phyloP scores from a whole-genome alignment of 495 filamentous ascomycete genomes.

The Aspergillus funiculosus region DNA sequence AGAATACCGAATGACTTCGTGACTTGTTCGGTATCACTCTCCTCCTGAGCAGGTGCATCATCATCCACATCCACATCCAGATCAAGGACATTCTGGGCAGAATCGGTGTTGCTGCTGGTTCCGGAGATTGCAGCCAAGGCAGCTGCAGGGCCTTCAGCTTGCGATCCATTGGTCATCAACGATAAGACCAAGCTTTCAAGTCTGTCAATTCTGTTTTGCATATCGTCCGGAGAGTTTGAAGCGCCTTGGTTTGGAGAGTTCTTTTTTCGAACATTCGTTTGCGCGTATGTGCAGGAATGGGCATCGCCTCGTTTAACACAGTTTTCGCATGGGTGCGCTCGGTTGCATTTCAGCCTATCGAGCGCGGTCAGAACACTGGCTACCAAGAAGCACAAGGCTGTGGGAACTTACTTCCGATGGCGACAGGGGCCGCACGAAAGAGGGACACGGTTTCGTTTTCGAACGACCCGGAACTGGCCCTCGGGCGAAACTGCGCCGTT shows the following conservation, averaged over 20 bases:
- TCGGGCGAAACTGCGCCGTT: slow-evolving; percentile 75
- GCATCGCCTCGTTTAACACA: slow-evolving; percentile 86
- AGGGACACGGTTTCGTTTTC: slow-evolving; percentile 91
- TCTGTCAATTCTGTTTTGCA: slow-evolving; percentile 98
- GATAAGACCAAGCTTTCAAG: slow-evolving; percentile 91
- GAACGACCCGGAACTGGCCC: slow-evolving; percentile 78
- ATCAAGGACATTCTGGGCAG: slow-evolving; percentile 49
- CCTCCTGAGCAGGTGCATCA: slow-evolving; percentile 48
- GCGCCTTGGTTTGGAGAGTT: slow-evolving; percentile 53
- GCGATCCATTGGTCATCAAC: slow-evolving; percentile 87
- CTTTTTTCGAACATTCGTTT: slow-evolving; percentile 71
- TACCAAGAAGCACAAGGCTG: slow-evolving; percentile 21
- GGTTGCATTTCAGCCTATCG: slow-evolving; percentile 84
- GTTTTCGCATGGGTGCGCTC: slow-evolving; percentile 87
- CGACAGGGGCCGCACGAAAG: slow-evolving; percentile 92
- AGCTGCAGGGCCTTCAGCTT: slow-evolving; percentile 57
- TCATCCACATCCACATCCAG: slow-evolving; percentile 55
- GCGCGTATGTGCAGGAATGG: slow-evolving; percentile 82
- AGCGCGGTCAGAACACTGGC: slow-evolving; percentile 27
- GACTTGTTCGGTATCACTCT: slow-evolving; percentile 84
- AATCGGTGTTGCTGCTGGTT: slow-evolving; percentile 52
- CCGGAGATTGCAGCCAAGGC: slow-evolving; percentile 59
- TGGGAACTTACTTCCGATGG: slow-evolving; percentile 75
- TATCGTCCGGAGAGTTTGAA: slow-evolving; percentile 75
- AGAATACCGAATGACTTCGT: slow-evolving; percentile 81